Evolutionary conservation across 768 basidiomycete genomes (phyloP), one percentile per base, ranked within the genome.

Genomic region (Termitomyces sp.): DNA sequence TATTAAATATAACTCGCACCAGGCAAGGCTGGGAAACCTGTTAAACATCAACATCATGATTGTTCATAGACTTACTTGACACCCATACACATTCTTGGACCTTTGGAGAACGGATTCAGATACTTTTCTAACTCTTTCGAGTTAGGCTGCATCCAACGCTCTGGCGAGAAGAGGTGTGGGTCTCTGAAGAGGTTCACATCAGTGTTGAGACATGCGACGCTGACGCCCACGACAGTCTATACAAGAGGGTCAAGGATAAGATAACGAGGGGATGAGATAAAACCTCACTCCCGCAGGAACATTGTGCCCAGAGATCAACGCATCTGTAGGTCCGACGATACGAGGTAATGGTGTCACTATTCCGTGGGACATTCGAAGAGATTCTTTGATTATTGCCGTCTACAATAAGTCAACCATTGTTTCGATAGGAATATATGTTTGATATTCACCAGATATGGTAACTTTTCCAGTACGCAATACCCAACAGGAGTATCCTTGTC

Each of bases 381-480:
- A 68, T 64, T 80, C 78, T 60, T 79, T 79, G 54, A 79, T 71
- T 15, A 80, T 73, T 9, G 77, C 77, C 15, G 73, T 75, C 78
- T 81, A 57, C 23, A 23, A 57, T 54, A 46, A 31, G 41, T 58
- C 33, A 49, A 9, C 12, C 44, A 26, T n/a, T 49, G 6, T 53
- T 38, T 37, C 31, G 42, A 33, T 15, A 23, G 3, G 12, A 21
- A 30, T 7, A 26, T 53, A 19, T 45, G 21, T 0, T 17, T 5
- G n/a, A n/a, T 10, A 66, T 72, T 56, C 56, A 76, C 77, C 59
- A 79, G 65, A 59, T 78, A 80, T 7, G 78, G 74, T 43, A 78
- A 58, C 37, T 69, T 70, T 62, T 79, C 74, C 37, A 79, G 58
- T 1, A 60, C 63, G 3, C 64, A 58, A 40, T 70, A 69, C 19